Conservation (phyloP, 1,284 basidiomycete species). For the Thecaphora thlaspeos region DNA sequence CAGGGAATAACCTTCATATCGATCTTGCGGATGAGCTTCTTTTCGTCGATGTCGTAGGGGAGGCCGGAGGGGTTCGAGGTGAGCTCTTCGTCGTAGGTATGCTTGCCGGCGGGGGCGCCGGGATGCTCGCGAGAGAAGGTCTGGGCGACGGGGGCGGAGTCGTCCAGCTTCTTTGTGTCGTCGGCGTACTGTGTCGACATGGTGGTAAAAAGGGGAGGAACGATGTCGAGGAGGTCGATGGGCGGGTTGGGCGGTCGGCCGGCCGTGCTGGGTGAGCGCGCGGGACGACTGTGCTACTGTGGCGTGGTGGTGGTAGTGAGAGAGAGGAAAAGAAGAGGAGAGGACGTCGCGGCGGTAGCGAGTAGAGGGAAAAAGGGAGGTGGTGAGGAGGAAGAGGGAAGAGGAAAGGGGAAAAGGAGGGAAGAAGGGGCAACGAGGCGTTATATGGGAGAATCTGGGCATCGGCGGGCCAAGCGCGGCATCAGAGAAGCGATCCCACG, state of each 20-base stretch:
- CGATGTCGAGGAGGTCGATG: background rate
- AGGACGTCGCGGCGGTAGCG: background rate
- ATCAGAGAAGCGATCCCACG: too few relatives aligned
- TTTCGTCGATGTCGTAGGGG: conserved; percentile 42
- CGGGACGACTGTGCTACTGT: too few relatives aligned
- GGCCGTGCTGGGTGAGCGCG: too few relatives aligned
- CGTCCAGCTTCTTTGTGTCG: background rate
- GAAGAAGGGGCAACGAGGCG: background rate
- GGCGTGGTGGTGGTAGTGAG: too few relatives aligned
- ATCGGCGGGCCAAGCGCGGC: too few relatives aligned
- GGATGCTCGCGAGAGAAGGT: background rate
- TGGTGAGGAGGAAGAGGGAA: background rate
- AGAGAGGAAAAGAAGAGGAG: background rate
- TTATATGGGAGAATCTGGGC: too few relatives aligned
- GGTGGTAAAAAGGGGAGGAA: background rate
- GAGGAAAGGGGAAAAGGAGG: background rate
- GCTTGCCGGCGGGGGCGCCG: too few relatives aligned
- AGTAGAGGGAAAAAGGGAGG: too few relatives aligned
- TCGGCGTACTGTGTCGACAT: background rate
- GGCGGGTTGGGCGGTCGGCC: too few relatives aligned
- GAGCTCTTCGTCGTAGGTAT: background rate
- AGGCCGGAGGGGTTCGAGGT: conserved; percentile 4
- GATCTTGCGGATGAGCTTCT: conserved; percentile 49
- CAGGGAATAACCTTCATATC: conserved; percentile 48
- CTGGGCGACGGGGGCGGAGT: background rate